These are phyloP conservation scores for Gossypium gossypioides DNA, from an alignment of 441 rosid species.

Conservation along the genomic window DNA sequence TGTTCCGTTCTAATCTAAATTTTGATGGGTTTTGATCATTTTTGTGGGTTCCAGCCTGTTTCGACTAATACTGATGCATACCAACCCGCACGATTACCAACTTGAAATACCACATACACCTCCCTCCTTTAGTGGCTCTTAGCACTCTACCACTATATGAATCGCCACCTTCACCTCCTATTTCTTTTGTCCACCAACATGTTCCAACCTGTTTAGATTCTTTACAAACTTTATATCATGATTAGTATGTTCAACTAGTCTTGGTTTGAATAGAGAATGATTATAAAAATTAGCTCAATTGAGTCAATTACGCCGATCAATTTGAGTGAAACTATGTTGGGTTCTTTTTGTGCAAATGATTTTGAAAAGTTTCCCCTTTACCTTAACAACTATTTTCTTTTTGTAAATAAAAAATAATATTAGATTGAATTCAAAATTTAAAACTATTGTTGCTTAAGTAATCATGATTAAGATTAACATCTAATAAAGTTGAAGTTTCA, in stretches of 20 bases:
- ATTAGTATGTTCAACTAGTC: not conserved
- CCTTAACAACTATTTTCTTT: not conserved
- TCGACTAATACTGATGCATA: too few relatives aligned
- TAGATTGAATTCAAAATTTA: not conserved
- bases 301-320: constrained; percentile 28
- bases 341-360: not conserved
- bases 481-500: not conserved
- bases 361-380: not conserved
- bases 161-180: too few relatives aligned
- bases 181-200: too few relatives aligned
- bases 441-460: not conserved
- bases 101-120: too few relatives aligned
- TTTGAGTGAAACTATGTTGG: constrained; percentile 1
- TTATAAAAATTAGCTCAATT: not conserved
- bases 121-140: too few relatives aligned
- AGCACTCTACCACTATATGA: too few relatives aligned
- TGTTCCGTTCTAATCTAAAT: too few relatives aligned
- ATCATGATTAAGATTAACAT: not conserved
- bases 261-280: not conserved
- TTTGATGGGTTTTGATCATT: too few relatives aligned
- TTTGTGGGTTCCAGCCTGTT: too few relatives aligned
- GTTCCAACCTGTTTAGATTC: not conserved
- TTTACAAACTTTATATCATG: not conserved
- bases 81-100: too few relatives aligned
- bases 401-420: not conserved